Percentiles rank a stretch among this genome's conserved stretches.
These are phyloP conservation scores for Nectriaceae sp. DNA, from an alignment of 2,329 filamentous ascomycete species.

Conservation along the genomic window DNA sequence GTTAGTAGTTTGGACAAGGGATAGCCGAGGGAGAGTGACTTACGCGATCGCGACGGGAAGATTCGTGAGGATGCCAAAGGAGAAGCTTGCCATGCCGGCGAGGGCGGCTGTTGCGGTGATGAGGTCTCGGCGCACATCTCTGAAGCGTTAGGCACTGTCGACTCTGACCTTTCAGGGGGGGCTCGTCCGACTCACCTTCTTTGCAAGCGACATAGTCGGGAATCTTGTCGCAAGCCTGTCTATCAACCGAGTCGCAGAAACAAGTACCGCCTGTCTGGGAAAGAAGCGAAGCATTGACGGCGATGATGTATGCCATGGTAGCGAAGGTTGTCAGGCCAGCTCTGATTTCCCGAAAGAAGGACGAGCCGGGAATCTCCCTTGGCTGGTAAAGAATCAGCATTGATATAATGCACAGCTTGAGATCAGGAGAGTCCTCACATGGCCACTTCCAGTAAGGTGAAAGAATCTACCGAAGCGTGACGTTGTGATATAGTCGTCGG, in stretches of 20 bases:
- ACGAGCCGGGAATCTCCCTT: conserved; percentile 66
- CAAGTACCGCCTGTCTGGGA: conserved; percentile 78
- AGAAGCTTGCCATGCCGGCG: conserved; percentile 71
- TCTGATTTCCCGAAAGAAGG: conserved; percentile 76
- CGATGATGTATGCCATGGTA: conserved; percentile 85
- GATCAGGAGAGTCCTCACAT: conserved; percentile 49
- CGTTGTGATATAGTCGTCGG: conserved; percentile 39
- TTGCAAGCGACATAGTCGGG: conserved; percentile 47
- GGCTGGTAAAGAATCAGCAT: conserved; percentile 45
- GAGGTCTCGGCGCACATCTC: conserved; percentile 70
- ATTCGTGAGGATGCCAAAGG: conserved; percentile 81
- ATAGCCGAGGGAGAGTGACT: conserved; percentile 5
- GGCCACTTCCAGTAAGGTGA: conserved; percentile 66
- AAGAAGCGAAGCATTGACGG: conserved; percentile 71
- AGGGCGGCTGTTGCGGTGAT: conserved; percentile 84
- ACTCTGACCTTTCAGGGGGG: fast-evolving
- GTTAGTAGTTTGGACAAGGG: conserved; percentile 4
- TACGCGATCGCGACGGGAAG: conserved; percentile 57
- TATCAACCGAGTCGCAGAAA: conserved; percentile 54
- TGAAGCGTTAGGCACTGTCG: conserved; percentile 9
- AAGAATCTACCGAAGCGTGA: conserved; percentile 62
- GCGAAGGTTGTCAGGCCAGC: conserved; percentile 80
- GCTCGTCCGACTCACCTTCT: conserved; percentile 46
- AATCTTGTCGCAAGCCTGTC: conserved; percentile 51
- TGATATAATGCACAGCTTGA: neutral